Conservation (phyloP, 164 flowering plant genomes). For the Echeveria elegans region DNA sequence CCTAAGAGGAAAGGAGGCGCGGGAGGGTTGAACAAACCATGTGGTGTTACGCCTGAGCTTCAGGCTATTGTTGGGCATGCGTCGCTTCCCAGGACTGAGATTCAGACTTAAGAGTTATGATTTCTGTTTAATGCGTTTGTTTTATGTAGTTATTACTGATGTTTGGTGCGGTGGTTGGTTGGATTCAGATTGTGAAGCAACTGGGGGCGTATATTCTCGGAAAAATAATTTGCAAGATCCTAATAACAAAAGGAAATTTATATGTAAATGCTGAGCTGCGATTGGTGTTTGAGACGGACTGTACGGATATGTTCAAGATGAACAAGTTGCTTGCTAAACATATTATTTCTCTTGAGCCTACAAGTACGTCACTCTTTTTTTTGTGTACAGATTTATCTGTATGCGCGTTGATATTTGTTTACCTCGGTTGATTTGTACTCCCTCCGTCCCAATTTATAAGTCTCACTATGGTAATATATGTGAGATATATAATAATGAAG, state of each 20-base stretch:
- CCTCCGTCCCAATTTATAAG: no score
- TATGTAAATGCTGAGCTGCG: conserved; percentile 86
- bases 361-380: conserved; percentile 43
- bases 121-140: background rate
- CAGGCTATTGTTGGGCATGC: conserved; percentile 87
- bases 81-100: conserved; percentile 87
- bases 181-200: conserved; percentile 83
- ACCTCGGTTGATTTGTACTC: background rate
- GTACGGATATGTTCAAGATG: conserved; percentile 92
- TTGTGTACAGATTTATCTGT: background rate
- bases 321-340: conserved; percentile 43
- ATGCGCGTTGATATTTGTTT: background rate
- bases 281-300: conserved; percentile 82
- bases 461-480: no score
- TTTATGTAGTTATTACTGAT: background rate
- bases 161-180: background rate
- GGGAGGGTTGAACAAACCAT: conserved; percentile 85
- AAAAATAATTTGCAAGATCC: conserved; percentile 96
- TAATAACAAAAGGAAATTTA: conserved; percentile 90
- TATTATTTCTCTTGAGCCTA: conserved; percentile 59
- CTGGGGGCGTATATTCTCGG: conserved; percentile 94
- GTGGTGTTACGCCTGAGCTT: conserved; percentile 88
- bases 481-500: no score
- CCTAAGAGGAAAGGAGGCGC: conserved; percentile 89
- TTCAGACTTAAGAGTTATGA: conserved; percentile 11